Base-by-base conservation (phyloP, 208 protist species). In the Acanthamoeba culbertsoni region DNA sequence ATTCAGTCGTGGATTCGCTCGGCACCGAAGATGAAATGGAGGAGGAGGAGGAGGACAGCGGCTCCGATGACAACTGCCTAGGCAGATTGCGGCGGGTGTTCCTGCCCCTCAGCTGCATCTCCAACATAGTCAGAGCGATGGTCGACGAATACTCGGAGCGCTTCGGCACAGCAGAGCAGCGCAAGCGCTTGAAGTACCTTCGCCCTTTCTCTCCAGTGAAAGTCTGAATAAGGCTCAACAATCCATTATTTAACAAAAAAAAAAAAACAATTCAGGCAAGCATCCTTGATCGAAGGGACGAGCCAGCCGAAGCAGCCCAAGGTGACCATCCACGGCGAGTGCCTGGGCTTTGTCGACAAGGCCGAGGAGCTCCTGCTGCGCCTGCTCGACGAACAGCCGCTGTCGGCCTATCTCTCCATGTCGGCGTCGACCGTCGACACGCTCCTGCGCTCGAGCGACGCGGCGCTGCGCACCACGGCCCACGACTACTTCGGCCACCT, bases 401-500 rank as follows among this genome's bases (percentile, higher is more conserved):
- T 68, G 55, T 90, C 82, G 82, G 55, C 48, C 48, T 68, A 90
- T 40, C 40, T 90, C 8, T 63, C 82, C 51, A n/a, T 90, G 55
- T 90, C 82, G 33, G 33, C 45, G 7, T 37, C n/a, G 33, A 90
- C 55, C 57, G 51, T 90, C 35, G 82, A 90, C 7, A 48, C 82
- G 31, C 82, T 90, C 33, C 57, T 90, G 33, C 48, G 43, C 16
- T 71, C 57, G 57, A n/a, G 31, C 31, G 82, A 90, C 57, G 26
- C 4, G 20, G 82, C 3, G 20, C 55, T 90, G 33, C 57, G 35
- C 23, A 90, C 26, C 51, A 68, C 57, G 8, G 48, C 82, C 8
- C 57, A 71, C 26, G 82, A 90, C 40, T 90, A 90, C 82, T 90
- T 71, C n/a, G 55, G 82, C 40, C 57, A 48, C 26, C 51, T 90